Evolutionary conservation across 116 monocot species (phyloP).

Genomic region (Cymodocea nodosa): DNA sequence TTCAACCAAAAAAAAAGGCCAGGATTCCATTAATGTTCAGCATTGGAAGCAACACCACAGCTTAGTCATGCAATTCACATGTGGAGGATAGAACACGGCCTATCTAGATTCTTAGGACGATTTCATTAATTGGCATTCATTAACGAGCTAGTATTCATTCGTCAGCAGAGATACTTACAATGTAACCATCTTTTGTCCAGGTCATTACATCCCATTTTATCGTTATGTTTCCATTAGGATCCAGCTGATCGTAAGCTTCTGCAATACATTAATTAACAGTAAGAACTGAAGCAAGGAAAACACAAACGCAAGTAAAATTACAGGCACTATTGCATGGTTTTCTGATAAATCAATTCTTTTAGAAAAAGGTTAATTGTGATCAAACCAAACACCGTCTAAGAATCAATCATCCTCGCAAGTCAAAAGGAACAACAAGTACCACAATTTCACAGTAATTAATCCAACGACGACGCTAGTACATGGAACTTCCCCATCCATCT

Average conservation of each 20-base stretch:
- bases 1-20: background rate
- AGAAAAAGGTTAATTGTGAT: no score
- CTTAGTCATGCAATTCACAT: no score
- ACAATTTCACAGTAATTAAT: background rate
- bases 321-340: no score
- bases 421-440: background rate
- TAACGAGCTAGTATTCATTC: background rate
- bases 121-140: no score
- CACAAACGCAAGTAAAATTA: no score
- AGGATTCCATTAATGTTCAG: background rate
- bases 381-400: background rate
- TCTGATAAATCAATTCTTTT: no score
- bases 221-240: conserved; percentile 77
- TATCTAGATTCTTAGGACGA: no score
- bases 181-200: conserved; percentile 91
- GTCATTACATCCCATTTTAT: conserved; percentile 84
- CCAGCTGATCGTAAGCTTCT: conserved; percentile 83
- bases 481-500: conserved; percentile 4
- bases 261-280: conserved; percentile 5
- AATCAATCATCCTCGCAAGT: background rate
- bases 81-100: no score
- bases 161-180: conserved; percentile 38
- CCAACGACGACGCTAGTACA: background rate
- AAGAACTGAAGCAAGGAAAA: background rate
- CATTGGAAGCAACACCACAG: no score